A percentile compares a stretch with the other conserved stretches of the same genome.
Conservation (phyloP, 2,329 filamentous ascomycete species). For the Paraconiothyrium brasiliense region DNA sequence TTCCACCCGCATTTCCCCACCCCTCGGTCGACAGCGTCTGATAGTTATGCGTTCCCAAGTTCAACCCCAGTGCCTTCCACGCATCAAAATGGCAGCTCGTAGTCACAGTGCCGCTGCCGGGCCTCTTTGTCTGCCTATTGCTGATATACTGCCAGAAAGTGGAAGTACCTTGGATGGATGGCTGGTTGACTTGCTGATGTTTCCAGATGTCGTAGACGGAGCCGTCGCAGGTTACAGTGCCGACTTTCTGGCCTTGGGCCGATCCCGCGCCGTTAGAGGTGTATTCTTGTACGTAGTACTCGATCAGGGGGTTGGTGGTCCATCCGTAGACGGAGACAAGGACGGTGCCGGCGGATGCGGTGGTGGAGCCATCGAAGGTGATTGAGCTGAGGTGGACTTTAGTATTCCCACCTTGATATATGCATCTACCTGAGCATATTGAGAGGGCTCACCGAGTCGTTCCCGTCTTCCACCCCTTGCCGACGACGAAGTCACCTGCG, state of each 20-base stretch:
- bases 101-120: conserved; percentile 41
- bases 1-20: conserved; percentile 40
- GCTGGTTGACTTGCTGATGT: conserved; percentile 51
- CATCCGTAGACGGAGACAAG: conserved; percentile 62
- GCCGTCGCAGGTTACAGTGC: conserved; percentile 41
- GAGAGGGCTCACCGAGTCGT: conserved; percentile 30
- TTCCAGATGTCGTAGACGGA: conserved; percentile 44
- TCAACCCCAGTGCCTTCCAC: conserved; percentile 37
- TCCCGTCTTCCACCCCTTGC: conserved; percentile 45
- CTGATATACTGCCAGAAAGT: conserved; percentile 63
- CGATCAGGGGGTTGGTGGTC: conserved; percentile 59
- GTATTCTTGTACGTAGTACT: conserved; percentile 62
- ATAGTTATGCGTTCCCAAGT: conserved; percentile 40
- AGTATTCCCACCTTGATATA: neutral
- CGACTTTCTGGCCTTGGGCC: conserved; percentile 39
- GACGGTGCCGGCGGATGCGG: conserved; percentile 34
- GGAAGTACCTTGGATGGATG: conserved; percentile 58
- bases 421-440: no score
- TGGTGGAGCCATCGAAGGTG: conserved; percentile 40
- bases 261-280: conserved; percentile 53
- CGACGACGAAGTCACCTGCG: conserved; percentile 43
- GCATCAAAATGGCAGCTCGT: conserved; percentile 44
- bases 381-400: conserved; percentile 28
- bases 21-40: conserved; percentile 42
- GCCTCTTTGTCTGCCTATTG: conserved; percentile 37